Conservation (phyloP, 352 stramenopile species). For the Pythium phragmiticola region DNA sequence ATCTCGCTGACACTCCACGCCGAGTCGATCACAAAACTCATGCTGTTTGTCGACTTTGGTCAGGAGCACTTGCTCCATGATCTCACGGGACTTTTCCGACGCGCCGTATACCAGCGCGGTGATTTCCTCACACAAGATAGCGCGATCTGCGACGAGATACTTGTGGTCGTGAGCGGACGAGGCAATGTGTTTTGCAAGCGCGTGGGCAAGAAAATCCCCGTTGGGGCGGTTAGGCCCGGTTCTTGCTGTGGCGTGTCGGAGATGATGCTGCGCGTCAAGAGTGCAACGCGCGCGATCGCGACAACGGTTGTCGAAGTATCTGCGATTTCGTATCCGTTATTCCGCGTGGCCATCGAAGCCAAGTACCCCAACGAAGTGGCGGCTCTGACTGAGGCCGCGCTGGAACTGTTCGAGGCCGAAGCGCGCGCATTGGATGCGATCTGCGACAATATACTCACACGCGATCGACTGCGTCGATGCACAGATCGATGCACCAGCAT, state of each 20-base stretch:
- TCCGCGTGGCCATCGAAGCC: slow-evolving; percentile 43
- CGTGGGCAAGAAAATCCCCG: slow-evolving; percentile 30
- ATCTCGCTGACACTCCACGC: slow-evolving; percentile 76
- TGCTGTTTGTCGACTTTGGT: slow-evolving; percentile 52
- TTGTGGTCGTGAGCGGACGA: slow-evolving; percentile 58
- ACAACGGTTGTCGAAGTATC: slow-evolving; percentile 54
- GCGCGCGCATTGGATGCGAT: slow-evolving; percentile 46
- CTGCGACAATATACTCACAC: slow-evolving; percentile 46
- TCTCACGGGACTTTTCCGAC: slow-evolving; percentile 67
- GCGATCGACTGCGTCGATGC: slow-evolving; percentile 43
- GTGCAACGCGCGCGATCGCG: slow-evolving; percentile 47
- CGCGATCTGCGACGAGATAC: slow-evolving; percentile 68
- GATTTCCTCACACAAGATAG: slow-evolving; percentile 58
- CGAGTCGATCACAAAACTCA: slow-evolving; percentile 58
- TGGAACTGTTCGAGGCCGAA: slow-evolving; percentile 52
- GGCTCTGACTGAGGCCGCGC: slow-evolving; percentile 33
- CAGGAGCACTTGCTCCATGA: slow-evolving; percentile 62
- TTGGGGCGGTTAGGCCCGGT: slow-evolving; percentile 52
- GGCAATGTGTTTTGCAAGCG: slow-evolving; percentile 60
- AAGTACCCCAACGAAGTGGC: slow-evolving; percentile 49
- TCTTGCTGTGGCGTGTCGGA: slow-evolving; percentile 67
- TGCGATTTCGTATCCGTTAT: slow-evolving; percentile 46
- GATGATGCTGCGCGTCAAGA: slow-evolving; percentile 59
- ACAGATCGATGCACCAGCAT: slow-evolving; percentile 58
- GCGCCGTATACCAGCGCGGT: slow-evolving; percentile 62